A percentile compares a stretch with the other conserved stretches of the same genome.
phyloP scores from a whole-genome alignment of 768 basidiomycete species.

The Tricholoma matsutake region DNA sequence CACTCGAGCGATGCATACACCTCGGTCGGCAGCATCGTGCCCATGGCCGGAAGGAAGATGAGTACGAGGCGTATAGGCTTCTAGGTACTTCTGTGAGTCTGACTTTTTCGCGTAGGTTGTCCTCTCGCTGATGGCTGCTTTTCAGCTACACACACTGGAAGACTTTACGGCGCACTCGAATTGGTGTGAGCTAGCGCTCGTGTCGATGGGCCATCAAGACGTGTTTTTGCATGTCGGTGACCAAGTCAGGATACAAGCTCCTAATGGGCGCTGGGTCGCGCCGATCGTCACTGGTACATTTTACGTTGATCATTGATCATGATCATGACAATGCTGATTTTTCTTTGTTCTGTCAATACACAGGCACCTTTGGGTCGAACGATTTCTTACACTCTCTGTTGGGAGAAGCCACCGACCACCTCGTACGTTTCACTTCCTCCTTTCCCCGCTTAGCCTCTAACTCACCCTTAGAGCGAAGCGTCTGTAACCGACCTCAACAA shows the following conservation, averaged over 20 bases:
- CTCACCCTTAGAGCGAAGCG: conserved; percentile 41
- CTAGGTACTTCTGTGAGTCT: conserved; percentile 60
- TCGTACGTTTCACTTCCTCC: conserved; percentile 35
- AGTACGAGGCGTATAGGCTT: conserved; percentile 78
- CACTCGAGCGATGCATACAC: conserved; percentile 76
- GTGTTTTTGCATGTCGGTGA: conserved; percentile 90
- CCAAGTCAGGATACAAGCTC: conserved; percentile 68
- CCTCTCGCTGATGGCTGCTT: background rate
- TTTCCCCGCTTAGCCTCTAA: background rate
- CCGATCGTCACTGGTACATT: conserved; percentile 73
- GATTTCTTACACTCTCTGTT: conserved; percentile 80
- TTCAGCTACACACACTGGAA: conserved; percentile 74
- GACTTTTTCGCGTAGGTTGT: conserved; percentile 22
- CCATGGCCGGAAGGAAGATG: conserved; percentile 57
- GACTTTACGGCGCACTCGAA: conserved; percentile 90
- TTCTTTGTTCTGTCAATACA: background rate
- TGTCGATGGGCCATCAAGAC: conserved; percentile 66
- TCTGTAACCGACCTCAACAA: conserved; percentile 87
- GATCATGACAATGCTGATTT: background rate
- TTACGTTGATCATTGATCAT: background rate
- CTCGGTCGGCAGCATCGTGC: conserved; percentile 64
- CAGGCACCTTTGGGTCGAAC: conserved; percentile 71
- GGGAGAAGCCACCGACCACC: conserved; percentile 66
- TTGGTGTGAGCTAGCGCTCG: conserved; percentile 82
- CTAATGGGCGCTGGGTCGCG: conserved; percentile 70